These are phyloP conservation scores for Cryptococcus neoformans DNA, from an alignment of 1,284 basidiomycete species.

Conservation along the genomic window DNA sequence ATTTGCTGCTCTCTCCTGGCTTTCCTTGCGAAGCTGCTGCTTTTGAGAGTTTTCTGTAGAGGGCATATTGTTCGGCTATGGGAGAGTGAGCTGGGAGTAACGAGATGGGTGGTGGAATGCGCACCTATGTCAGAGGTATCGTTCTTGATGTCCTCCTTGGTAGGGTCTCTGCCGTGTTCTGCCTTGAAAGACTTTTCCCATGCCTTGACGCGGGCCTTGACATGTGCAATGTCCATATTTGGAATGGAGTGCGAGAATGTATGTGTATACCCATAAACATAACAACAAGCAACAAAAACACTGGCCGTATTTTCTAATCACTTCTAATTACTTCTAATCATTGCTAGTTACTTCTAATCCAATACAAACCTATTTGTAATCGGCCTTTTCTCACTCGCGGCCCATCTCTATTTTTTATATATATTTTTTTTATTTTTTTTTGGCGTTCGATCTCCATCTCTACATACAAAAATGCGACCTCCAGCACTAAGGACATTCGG, in stretches of 20 bases:
- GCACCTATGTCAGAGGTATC: constrained; percentile 63
- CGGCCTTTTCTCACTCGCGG: no score
- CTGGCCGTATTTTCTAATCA: background rate
- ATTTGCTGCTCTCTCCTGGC: constrained; percentile 1
- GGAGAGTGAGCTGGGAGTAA: constrained; percentile 53
- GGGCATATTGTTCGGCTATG: constrained; percentile 73
- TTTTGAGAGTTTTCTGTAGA: constrained; percentile 74
- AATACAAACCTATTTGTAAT: no score
- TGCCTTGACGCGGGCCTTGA: constrained; percentile 71
- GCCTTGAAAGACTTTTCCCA: constrained; percentile 76
- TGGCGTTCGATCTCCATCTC: background rate
- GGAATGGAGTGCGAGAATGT: background rate
- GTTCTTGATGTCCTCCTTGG: constrained; percentile 71
- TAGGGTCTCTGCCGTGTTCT: constrained; percentile 61
- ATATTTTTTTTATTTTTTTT: background rate
- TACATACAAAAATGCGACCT: background rate
- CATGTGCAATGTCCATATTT: constrained; percentile 45
- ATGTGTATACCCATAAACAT: no score
- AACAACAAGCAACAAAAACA: background rate
- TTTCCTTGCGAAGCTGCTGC: constrained; percentile 8
- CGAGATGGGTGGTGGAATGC: constrained; percentile 60
- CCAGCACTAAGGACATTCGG: no score
- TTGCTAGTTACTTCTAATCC: background rate
- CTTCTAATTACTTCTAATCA: no score
- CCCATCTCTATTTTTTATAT: no score